A percentile compares a stretch with the other conserved stretches of the same genome.
phyloP scores from a whole-genome alignment of 441 rosid species.

The Jatropha multifida region DNA sequence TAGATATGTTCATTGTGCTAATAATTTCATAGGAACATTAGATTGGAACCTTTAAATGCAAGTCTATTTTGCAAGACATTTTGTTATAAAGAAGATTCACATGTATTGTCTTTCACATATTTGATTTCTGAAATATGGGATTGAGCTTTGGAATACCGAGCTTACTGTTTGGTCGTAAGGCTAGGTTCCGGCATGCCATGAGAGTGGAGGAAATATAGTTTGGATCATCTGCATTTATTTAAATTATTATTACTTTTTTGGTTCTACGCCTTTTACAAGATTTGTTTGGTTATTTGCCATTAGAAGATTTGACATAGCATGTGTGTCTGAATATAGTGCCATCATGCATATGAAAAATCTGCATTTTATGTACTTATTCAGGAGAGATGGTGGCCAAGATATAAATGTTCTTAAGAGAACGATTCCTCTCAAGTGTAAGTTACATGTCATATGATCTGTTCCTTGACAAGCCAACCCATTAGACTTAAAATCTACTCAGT shows the following conservation, averaged over 20 bases:
- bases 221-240: not conserved
- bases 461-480: not conserved
- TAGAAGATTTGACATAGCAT: not conserved
- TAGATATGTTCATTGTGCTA: not conserved
- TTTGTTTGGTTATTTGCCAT: not conserved
- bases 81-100: not conserved
- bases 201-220: not conserved
- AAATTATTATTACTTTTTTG: not conserved
- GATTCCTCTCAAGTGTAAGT: not conserved
- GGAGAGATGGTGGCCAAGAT: not conserved
- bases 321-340: not conserved
- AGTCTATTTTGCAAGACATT: not conserved
- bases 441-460: not conserved
- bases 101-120: not conserved
- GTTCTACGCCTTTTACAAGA: not conserved
- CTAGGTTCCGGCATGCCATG: not conserved
- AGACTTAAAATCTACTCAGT: not conserved
- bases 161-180: not conserved
- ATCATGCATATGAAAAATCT: not conserved
- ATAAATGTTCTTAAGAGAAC: not conserved
- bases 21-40: not conserved
- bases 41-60: not conserved
- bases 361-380: not conserved
- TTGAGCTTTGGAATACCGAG: not conserved
- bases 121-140: not conserved